These are phyloP conservation scores for Cryphonectria radicalis DNA, from an alignment of 2,329 filamentous ascomycete species.

Conservation along the genomic window DNA sequence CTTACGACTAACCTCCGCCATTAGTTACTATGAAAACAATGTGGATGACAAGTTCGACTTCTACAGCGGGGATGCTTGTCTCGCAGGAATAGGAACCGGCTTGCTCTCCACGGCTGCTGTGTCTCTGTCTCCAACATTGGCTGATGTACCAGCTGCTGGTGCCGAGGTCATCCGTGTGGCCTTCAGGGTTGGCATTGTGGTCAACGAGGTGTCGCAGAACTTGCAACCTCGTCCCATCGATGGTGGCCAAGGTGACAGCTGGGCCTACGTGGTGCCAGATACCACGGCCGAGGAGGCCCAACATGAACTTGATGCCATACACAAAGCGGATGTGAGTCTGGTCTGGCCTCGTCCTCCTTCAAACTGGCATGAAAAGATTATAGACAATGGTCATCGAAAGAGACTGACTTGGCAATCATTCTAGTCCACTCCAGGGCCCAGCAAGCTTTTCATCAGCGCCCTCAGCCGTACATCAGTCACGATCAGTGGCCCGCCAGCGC, in stretches of 20 bases:
- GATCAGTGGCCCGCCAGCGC: conserved; percentile 44
- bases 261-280: conserved; percentile 48
- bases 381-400: too few relatives aligned
- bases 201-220: conserved; percentile 47
- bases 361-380: too few relatives aligned
- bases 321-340: conserved; percentile 32
- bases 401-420: neutral
- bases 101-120: conserved; percentile 48
- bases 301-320: conserved; percentile 43
- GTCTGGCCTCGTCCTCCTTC: neutral
- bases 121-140: conserved; percentile 43
- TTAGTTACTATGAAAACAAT: conserved; percentile 39
- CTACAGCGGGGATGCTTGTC: conserved; percentile 34
- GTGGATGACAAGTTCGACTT: conserved; percentile 33
- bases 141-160: conserved; percentile 46
- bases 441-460: conserved; percentile 48
- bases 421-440: conserved; percentile 35
- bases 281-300: conserved; percentile 40
- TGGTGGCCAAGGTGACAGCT: conserved; percentile 37
- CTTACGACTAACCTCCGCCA: neutral
- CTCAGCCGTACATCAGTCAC: conserved; percentile 40
- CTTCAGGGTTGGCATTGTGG: conserved; percentile 51
- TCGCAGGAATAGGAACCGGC: conserved; percentile 51
- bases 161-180: conserved; percentile 47
- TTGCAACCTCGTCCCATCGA: conserved; percentile 41